Conservation (phyloP, 2,329 filamentous ascomycete genomes). For the Exophiala sp. region DNA sequence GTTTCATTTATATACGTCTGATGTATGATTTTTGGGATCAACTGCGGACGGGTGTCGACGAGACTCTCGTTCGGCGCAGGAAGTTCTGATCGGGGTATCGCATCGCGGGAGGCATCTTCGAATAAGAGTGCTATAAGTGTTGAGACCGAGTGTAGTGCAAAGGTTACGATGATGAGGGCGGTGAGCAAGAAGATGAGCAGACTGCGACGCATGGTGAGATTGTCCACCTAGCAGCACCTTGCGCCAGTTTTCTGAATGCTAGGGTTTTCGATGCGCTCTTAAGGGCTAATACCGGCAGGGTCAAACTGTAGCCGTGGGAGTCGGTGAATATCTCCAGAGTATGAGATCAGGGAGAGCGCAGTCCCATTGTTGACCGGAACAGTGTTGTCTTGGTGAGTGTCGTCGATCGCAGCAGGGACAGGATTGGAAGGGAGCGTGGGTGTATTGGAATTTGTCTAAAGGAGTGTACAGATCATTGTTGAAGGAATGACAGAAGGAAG, state of each 20-base stretch:
- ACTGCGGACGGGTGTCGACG: conserved; percentile 54
- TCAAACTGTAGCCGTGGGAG: no score
- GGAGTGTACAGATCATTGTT: no score
- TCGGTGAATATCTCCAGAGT: no score
- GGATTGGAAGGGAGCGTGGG: no score
- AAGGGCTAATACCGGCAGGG: not conserved
- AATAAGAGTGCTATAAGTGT: conserved; percentile 68
- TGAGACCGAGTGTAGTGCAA: conserved; percentile 65
- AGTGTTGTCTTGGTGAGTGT: no score
- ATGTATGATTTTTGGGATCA: conserved; percentile 75
- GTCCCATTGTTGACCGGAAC: no score
- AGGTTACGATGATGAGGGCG: conserved; percentile 61
- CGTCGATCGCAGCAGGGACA: no score
- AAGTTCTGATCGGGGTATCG: conserved; percentile 64
- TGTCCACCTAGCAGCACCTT: not conserved
- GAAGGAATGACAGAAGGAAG: no score
- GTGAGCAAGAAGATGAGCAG: conserved; percentile 62
- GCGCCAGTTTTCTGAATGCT: no score
- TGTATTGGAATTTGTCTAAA: no score
- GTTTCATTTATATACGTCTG: conserved; percentile 71
- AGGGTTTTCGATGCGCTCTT: not conserved
- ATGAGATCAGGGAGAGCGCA: no score
- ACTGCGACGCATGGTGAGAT: conserved; percentile 55
- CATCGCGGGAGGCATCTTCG: conserved; percentile 63
- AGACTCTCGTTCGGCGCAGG: conserved; percentile 61